phyloP scores from a whole-genome alignment of 2,329 filamentous ascomycete species.

The Verticillium alfalfae region DNA sequence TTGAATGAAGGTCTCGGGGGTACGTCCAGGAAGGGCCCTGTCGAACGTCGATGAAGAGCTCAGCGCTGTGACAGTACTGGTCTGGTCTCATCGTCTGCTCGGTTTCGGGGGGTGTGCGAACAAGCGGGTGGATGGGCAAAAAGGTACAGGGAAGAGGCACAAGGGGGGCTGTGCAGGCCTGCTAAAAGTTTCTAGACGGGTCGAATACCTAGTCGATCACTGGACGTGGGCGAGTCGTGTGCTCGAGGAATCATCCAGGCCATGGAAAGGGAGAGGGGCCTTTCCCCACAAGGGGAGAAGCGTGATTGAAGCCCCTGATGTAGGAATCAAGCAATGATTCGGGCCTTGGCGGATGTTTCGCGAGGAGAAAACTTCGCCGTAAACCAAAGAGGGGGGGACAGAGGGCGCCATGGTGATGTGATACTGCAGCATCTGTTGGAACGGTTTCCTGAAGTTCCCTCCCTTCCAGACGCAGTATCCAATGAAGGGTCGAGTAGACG shows the following conservation, averaged over 20 bases:
- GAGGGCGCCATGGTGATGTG: neutral
- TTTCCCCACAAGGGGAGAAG: neutral
- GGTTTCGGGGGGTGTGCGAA: neutral
- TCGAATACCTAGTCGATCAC: neutral
- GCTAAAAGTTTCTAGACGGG: neutral
- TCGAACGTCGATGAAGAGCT: neutral
- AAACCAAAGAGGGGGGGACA: neutral
- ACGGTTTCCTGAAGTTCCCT: neutral
- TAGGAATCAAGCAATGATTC: neutral
- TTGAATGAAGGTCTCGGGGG: neutral
- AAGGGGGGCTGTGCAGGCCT: neutral
- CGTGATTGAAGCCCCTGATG: neutral
- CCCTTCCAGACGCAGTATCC: neutral
- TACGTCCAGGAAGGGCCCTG: neutral
- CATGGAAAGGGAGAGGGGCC: neutral
- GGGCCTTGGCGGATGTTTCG: neutral
- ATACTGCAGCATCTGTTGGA: neutral
- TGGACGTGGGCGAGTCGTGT: neutral
- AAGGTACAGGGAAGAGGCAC: neutral
- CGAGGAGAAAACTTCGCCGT: neutral
- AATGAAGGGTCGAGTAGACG: neutral
- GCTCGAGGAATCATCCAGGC: neutral
- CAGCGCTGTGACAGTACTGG: neutral
- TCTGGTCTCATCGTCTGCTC: neutral
- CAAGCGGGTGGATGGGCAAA: neutral